A percentile compares a stretch with the other conserved stretches of the same genome.
phyloP scores from a whole-genome alignment of 345 rosid species.

The Arabidopsis arenosa region DNA sequence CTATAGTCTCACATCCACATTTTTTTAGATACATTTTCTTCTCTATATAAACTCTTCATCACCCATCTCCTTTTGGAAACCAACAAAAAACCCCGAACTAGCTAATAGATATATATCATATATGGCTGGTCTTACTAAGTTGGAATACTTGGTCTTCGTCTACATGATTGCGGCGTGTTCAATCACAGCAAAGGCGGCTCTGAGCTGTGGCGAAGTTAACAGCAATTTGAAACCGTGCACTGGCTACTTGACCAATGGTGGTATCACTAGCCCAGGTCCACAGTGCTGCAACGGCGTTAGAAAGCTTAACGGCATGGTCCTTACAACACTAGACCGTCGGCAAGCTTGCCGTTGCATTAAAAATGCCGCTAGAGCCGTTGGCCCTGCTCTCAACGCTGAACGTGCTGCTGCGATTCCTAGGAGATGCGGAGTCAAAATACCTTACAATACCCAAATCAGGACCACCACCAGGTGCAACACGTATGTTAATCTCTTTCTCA shows the following conservation, averaged over 20 bases:
- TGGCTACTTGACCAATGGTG: conserved; percentile 24
- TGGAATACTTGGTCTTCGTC: conserved; percentile 30
- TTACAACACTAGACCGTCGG: conserved; percentile 39
- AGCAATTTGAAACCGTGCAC: background rate
- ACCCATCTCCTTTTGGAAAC: background rate
- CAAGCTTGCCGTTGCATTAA: conserved; percentile 42
- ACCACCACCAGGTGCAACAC: conserved; percentile 30
- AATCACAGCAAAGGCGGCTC: conserved; percentile 31
- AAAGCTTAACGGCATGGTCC: conserved; percentile 14
- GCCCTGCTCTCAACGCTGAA: background rate
- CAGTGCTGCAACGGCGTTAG: conserved; percentile 31
- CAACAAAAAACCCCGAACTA: too few species aligned
- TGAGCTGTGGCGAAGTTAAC: conserved; percentile 47
- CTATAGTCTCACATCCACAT: too few species aligned
- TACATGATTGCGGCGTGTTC: conserved; percentile 34
- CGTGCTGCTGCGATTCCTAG: conserved; percentile 25
- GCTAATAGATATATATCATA: background rate
- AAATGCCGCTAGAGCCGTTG: conserved; percentile 8
- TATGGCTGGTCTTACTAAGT: conserved; percentile 23
- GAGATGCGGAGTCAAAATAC: conserved; percentile 18
- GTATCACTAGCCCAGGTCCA: background rate
- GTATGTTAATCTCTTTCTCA: conserved; percentile 19
- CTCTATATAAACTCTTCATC: conserved; percentile 32
- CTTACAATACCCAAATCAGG: conserved; percentile 19
- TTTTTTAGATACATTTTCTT: too few species aligned